These are phyloP conservation scores for Ophiostoma piceae DNA, from an alignment of 2,329 filamentous ascomycete species.

Conservation along the genomic window DNA sequence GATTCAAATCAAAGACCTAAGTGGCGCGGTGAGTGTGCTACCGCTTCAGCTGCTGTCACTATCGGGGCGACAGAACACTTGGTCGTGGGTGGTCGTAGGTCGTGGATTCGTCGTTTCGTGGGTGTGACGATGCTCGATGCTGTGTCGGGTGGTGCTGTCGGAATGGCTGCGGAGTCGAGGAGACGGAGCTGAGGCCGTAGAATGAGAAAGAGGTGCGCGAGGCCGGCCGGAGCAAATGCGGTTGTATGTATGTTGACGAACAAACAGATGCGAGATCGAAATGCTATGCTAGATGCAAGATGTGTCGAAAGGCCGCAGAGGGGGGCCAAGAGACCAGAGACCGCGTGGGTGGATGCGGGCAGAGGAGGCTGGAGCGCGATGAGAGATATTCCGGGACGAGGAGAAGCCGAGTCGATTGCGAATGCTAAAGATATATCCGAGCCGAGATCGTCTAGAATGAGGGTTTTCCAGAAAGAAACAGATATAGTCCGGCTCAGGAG, in stretches of 20 bases:
- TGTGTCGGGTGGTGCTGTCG: neutral
- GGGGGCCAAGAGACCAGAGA: neutral
- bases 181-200: neutral
- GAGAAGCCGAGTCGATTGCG: neutral
- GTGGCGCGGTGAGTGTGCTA: neutral
- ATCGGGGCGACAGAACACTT: neutral
- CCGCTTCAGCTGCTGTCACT: neutral
- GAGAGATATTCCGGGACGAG: constrained; percentile 8
- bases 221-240: neutral
- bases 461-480: neutral
- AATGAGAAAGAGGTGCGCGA: neutral
- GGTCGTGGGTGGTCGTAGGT: neutral
- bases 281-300: neutral
- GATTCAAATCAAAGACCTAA: neutral
- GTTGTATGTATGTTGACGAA: neutral
- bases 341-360: neutral
- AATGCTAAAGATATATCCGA: neutral
- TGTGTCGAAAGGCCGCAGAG: constrained; percentile 6
- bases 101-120: neutral
- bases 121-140: constrained; percentile 1
- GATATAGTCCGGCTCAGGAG: neutral
- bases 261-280: neutral
- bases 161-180: neutral
- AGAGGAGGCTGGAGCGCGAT: constrained; percentile 8
- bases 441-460: neutral